Percentiles rank a stretch among this genome's conserved stretches.
These are phyloP conservation scores for Cyclotella cryptica DNA, from an alignment of 108 stramenopile genomes.

Conservation along the genomic window DNA sequence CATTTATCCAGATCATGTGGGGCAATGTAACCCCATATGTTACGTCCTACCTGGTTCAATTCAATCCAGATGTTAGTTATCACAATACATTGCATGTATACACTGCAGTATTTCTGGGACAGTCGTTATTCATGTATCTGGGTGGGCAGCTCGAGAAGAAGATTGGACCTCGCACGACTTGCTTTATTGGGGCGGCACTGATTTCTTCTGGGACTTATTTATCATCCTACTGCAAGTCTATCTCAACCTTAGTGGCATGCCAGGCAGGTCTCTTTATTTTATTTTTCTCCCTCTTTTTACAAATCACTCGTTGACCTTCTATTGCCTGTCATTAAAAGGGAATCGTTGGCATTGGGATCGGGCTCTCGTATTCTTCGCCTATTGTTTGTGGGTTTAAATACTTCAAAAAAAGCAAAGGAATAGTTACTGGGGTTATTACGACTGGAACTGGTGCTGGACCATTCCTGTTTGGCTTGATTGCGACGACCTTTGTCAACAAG, in stretches of 20 bases:
- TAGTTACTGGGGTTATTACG: constrained; percentile 53
- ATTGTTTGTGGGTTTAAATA: constrained; percentile 52
- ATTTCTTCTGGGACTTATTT: constrained; percentile 47
- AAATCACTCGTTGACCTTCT: neutral
- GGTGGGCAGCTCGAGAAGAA: constrained; percentile 53
- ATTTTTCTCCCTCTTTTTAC: neutral
- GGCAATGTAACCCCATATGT: constrained; percentile 56
- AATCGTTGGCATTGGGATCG: constrained; percentile 49
- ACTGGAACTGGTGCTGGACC: constrained; percentile 55
- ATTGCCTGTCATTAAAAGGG: constrained; percentile 20
- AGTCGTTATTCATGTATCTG: constrained; percentile 53
- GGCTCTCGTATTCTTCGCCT: constrained; percentile 53
- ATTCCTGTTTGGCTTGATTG: constrained; percentile 45
- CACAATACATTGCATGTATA: constrained; percentile 49
- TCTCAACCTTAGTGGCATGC: constrained; percentile 27
- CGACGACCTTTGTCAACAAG: constrained; percentile 51
- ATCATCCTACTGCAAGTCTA: constrained; percentile 36
- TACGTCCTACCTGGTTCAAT: constrained; percentile 56
- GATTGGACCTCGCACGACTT: constrained; percentile 39
- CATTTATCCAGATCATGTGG: constrained; percentile 41
- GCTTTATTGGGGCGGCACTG: constrained; percentile 35
- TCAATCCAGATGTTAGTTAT: constrained; percentile 40
- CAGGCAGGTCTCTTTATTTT: constrained; percentile 18
- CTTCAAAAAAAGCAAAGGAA: constrained; percentile 48
- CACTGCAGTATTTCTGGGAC: constrained; percentile 49